Percentiles rank a stretch among this genome's conserved stretches.
phyloP scores from a whole-genome alignment of 495 filamentous ascomycete genomes.

The Trichoderma parareesei region DNA sequence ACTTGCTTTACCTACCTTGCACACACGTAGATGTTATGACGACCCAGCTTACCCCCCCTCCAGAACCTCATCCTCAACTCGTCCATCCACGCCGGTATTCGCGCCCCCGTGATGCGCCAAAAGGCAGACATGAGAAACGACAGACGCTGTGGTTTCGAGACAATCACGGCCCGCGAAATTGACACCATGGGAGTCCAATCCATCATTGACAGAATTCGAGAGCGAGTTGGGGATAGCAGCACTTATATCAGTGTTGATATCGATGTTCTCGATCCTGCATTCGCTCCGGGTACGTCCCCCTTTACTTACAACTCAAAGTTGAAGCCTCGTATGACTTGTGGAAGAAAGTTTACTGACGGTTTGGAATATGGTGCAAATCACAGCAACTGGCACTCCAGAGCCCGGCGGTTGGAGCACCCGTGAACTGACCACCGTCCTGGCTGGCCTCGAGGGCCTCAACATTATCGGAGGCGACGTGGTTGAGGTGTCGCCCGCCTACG shows the following conservation, averaged over 20 bases:
- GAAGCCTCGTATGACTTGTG: neutral
- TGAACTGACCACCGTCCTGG: slow-evolving; percentile 46
- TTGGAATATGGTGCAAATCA: slow-evolving; percentile 19
- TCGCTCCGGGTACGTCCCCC: slow-evolving; percentile 25
- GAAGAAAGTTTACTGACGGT: slow-evolving; percentile 23
- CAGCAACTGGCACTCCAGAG: slow-evolving; percentile 79
- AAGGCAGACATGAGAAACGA: slow-evolving; percentile 72
- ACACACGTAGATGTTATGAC: neutral
- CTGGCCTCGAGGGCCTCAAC: slow-evolving; percentile 56
- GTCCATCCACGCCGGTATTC: slow-evolving; percentile 79
- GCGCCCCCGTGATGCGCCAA: slow-evolving; percentile 62
- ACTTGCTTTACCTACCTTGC: slow-evolving; percentile 1
- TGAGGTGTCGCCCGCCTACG: slow-evolving; percentile 65
- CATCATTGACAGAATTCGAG: slow-evolving; percentile 66
- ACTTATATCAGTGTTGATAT: slow-evolving; percentile 87
- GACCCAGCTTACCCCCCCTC: slow-evolving; percentile 12
- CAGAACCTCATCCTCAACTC: slow-evolving; percentile 71
- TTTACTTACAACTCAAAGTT: neutral
- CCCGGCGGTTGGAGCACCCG: slow-evolving; percentile 82
- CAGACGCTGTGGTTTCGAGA: slow-evolving; percentile 71
- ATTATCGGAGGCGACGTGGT: slow-evolving; percentile 75
- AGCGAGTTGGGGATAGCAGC: slow-evolving; percentile 63
- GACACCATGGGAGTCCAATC: slow-evolving; percentile 65
- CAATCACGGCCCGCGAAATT: slow-evolving; percentile 74
- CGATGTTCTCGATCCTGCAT: slow-evolving; percentile 76